Evolutionary conservation across 768 basidiomycete species (phyloP).

Genomic region (Pleurotus citrinopileatus): DNA sequence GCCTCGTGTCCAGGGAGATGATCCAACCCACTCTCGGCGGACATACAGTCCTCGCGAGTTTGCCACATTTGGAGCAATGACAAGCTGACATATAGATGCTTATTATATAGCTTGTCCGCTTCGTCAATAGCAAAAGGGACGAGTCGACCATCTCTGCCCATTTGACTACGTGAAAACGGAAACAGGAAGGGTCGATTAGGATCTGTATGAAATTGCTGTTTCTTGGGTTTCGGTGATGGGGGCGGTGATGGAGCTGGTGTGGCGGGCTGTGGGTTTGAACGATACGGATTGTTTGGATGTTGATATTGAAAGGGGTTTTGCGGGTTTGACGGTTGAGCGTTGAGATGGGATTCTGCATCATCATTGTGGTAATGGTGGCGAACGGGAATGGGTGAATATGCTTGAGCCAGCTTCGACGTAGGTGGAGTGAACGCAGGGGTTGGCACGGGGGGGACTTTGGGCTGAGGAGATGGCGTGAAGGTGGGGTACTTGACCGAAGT

Average conservation of each 20-base stretch:
- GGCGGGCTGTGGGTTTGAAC: constrained; percentile 60
- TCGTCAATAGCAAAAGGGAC: constrained; percentile 97
- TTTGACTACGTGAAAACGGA: constrained; percentile 74
- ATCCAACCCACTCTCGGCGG: constrained; percentile 88
- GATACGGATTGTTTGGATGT: constrained; percentile 27
- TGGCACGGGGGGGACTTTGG: constrained; percentile 25
- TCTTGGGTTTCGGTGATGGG: constrained; percentile 85
- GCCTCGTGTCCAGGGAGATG: constrained; percentile 69
- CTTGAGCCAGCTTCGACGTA: constrained; percentile 76
- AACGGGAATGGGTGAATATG: constrained; percentile 89
- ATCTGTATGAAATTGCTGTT: constrained; percentile 98
- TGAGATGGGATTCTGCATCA: constrained; percentile 51
- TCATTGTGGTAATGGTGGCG: constrained; percentile 94
- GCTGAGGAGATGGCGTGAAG: constrained; percentile 62
- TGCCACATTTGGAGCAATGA: constrained; percentile 94
- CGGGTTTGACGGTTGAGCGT: constrained; percentile 34
- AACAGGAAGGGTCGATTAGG: constrained; percentile 92
- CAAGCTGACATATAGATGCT: constrained; percentile 88
- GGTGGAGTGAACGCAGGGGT: constrained; percentile 28
- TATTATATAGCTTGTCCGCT: constrained; percentile 85
- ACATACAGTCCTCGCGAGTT: constrained; percentile 93
- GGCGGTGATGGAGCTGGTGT: constrained; percentile 93
- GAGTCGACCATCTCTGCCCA: constrained; percentile 57
- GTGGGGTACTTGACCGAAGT: constrained; percentile 96
- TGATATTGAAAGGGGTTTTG: constrained; percentile 15